Conservation (phyloP, 1,284 basidiomycete genomes). For the Cutaneotrichosporon sp. region DNA sequence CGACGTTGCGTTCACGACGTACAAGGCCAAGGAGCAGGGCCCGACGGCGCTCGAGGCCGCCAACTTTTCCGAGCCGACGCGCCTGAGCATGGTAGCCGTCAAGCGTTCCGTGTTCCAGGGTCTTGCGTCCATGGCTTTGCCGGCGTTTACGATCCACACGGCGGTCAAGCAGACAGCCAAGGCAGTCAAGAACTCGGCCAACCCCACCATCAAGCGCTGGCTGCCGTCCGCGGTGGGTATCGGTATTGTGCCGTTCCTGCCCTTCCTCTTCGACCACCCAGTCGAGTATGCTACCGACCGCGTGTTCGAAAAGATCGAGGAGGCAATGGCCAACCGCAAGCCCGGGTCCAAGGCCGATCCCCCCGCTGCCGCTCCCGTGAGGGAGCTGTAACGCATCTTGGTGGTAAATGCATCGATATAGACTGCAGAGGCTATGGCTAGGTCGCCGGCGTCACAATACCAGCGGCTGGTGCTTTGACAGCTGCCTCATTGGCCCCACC, state of each 20-base stretch:
- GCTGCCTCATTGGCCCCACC: too few relatives aligned
- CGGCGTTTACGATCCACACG: slow-evolving; percentile 66
- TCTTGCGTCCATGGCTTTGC: slow-evolving; percentile 52
- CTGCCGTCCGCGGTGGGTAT: slow-evolving; percentile 62
- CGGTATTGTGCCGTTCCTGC: slow-evolving; percentile 70
- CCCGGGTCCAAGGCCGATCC: neutral
- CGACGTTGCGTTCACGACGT: slow-evolving; percentile 87
- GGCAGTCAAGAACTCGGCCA: slow-evolving; percentile 8
- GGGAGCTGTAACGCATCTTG: neutral
- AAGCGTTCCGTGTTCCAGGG: slow-evolving; percentile 80
- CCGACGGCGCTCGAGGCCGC: slow-evolving; percentile 67
- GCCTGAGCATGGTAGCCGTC: slow-evolving; percentile 64
- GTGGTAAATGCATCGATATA: too few relatives aligned
- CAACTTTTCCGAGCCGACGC: slow-evolving; percentile 69
- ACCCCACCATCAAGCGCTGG: slow-evolving; percentile 61
- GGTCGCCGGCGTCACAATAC: too few relatives aligned
- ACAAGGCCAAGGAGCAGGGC: slow-evolving; percentile 70
- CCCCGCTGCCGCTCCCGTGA: neutral
- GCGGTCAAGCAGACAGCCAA: slow-evolving; percentile 70
- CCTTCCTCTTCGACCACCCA: slow-evolving; percentile 74
- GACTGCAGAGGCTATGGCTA: too few relatives aligned
- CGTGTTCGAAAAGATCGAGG: slow-evolving; percentile 52
- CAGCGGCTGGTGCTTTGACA: too few relatives aligned
- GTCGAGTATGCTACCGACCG: slow-evolving; percentile 51
- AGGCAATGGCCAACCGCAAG: slow-evolving; percentile 25